A percentile compares a stretch with the other conserved stretches of the same genome.
Evolutionary conservation across 208 protist genomes (phyloP).

Genomic region (Acanthamoeba royreba): DNA sequence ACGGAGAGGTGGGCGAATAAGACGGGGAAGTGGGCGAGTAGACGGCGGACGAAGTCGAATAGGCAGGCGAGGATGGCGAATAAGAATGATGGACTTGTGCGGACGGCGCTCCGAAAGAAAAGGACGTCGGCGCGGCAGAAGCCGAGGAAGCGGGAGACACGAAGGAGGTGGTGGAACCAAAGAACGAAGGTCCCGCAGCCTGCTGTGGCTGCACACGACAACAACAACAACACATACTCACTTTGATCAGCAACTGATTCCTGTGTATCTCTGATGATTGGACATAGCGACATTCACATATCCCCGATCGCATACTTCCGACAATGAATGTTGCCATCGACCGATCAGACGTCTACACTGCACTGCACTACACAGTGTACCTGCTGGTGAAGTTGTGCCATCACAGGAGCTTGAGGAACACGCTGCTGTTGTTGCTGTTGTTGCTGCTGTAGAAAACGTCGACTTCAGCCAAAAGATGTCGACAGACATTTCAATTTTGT

Average conservation of each 20-base stretch:
- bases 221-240: too few species aligned
- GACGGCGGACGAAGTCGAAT: not conserved
- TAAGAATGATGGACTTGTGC: not conserved
- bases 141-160: not conserved
- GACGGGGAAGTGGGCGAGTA: not conserved
- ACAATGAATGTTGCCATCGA: too few species aligned
- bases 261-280: too few species aligned
- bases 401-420: too few species aligned
- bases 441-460: not conserved
- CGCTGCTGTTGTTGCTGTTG: not conserved
- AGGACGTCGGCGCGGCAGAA: not conserved
- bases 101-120: not conserved
- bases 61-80: not conserved
- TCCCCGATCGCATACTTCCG: too few species aligned
- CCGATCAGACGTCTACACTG: too few species aligned
- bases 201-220: not conserved
- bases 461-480: too few species aligned
- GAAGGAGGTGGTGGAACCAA: not conserved
- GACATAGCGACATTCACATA: too few species aligned
- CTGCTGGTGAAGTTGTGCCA: too few species aligned
- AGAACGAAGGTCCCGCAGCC: not conserved
- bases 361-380: too few species aligned
- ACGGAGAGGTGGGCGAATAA: not conserved
- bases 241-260: too few species aligned
- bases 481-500: too few species aligned